Conservation (phyloP, 2,329 filamentous ascomycete genomes). For the Alternaria tenuissima region DNA sequence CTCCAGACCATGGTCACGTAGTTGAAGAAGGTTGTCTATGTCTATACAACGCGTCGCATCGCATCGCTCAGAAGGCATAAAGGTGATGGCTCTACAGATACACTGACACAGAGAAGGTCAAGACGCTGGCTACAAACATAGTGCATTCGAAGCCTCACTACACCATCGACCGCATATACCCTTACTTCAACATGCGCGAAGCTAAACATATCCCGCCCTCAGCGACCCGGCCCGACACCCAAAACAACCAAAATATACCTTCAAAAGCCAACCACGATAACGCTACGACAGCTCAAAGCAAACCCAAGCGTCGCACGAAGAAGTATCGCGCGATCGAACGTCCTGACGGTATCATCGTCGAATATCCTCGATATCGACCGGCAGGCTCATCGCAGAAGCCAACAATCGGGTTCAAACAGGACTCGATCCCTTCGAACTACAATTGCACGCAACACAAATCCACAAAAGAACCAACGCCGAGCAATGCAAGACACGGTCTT, state of each 20-base stretch:
- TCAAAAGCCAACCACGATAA: constrained; percentile 2
- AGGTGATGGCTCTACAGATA: background rate
- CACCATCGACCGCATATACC: background rate
- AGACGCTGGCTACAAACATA: background rate
- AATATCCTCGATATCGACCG: constrained; percentile 25
- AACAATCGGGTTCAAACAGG: constrained; percentile 4
- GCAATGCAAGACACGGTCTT: background rate
- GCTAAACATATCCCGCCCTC: background rate
- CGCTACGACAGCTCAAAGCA: constrained; percentile 4
- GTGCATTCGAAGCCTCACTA: background rate
- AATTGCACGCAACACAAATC: background rate
- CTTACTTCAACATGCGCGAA: background rate
- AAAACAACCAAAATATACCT: background rate
- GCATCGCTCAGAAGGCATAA: constrained; percentile 1
- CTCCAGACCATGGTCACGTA: background rate
- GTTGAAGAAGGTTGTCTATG: background rate
- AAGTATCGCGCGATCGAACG: constrained; percentile 23
- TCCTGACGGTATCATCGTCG: constrained; percentile 28
- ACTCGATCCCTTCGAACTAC: background rate
- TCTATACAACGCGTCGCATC: background rate
- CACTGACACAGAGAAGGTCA: background rate
- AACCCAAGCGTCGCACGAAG: constrained; percentile 10
- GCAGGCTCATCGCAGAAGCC: background rate
- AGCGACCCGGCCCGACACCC: background rate
- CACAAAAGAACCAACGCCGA: background rate